A percentile compares a stretch with the other conserved stretches of the same genome.
Evolutionary conservation across 2,329 filamentous ascomycete genomes (phyloP).

Genomic region (Neobulgaria alba): DNA sequence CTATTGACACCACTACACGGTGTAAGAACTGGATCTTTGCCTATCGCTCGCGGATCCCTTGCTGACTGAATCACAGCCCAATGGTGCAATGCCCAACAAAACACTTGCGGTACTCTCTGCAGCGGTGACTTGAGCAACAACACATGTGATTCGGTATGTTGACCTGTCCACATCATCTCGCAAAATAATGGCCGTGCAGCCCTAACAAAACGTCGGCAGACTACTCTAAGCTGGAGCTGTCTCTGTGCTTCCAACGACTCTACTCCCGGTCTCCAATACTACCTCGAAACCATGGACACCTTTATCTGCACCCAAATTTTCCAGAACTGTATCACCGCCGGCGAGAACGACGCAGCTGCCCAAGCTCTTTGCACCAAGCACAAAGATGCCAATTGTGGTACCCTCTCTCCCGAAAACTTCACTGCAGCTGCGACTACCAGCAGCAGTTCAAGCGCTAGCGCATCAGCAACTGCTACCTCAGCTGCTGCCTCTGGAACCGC

Average conservation of each 20-base stretch:
- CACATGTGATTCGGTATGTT: slow-evolving; percentile 47
- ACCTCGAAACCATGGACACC: slow-evolving; percentile 49
- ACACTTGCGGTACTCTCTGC: slow-evolving; percentile 53
- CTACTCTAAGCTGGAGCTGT: slow-evolving; percentile 45
- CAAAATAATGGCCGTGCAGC: no score
- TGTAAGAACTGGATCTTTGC: slow-evolving; percentile 12
- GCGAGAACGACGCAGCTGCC: slow-evolving; percentile 37
- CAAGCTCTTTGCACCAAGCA: slow-evolving; percentile 38
- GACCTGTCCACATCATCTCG: no score
- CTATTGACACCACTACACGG: slow-evolving; percentile 14
- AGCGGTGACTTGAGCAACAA: slow-evolving; percentile 40
- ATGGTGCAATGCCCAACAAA: slow-evolving; percentile 52
- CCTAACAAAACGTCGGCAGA: slow-evolving; percentile 28
- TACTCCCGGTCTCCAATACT: slow-evolving; percentile 45
- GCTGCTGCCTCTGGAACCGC: slow-evolving; percentile 22
- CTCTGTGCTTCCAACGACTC: slow-evolving; percentile 44
- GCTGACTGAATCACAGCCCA: slow-evolving; percentile 29
- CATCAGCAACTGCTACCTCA: slow-evolving; percentile 17
- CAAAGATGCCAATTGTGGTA: slow-evolving; percentile 42
- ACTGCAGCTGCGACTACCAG: slow-evolving; percentile 23
- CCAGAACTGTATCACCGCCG: slow-evolving; percentile 36
- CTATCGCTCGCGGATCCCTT: neutral
- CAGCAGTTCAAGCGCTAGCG: slow-evolving; percentile 34
- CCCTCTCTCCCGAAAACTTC: slow-evolving; percentile 22
- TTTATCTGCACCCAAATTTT: slow-evolving; percentile 49